These are phyloP conservation scores for Pilobolus umbonatus DNA, from an alignment of 192 early-diverging fungal genomes.

Conservation along the genomic window DNA sequence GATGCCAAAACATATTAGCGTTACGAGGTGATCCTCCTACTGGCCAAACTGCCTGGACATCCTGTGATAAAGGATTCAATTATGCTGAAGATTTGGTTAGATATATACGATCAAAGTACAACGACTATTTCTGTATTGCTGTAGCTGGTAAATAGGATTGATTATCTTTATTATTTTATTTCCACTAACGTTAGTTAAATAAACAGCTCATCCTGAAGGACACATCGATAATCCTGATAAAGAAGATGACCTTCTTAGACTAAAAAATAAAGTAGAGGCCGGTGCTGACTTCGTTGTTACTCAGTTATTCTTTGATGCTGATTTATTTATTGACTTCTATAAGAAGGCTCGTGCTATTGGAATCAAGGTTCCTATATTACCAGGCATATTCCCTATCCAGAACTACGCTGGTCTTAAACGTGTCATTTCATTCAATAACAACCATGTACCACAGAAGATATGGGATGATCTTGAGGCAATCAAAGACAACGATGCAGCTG, in stretches of 20 bases:
- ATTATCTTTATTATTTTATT: slow-evolving; percentile 10
- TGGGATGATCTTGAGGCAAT: slow-evolving; percentile 78
- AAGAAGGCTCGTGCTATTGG: slow-evolving; percentile 69
- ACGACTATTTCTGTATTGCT: slow-evolving; percentile 92
- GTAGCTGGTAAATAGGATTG: slow-evolving; percentile 84
- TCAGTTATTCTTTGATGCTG: slow-evolving; percentile 89
- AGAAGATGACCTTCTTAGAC: slow-evolving; percentile 68
- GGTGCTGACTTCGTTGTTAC: slow-evolving; percentile 96
- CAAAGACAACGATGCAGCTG: slow-evolving; percentile 92
- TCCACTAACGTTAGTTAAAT: not conserved
- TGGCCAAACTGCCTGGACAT: slow-evolving; percentile 73
- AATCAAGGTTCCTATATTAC: slow-evolving; percentile 73
- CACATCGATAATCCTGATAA: slow-evolving; percentile 76
- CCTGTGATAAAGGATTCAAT: slow-evolving; percentile 71
- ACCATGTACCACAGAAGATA: slow-evolving; percentile 74
- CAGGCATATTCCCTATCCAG: slow-evolving; percentile 95
- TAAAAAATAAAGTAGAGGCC: slow-evolving; percentile 85
- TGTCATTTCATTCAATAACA: slow-evolving; percentile 82
- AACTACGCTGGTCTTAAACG: slow-evolving; percentile 85
- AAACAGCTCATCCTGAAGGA: slow-evolving; percentile 84
- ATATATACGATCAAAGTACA: slow-evolving; percentile 83
- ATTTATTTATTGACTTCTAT: slow-evolving; percentile 76
- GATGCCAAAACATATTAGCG: slow-evolving; percentile 92
- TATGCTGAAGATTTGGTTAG: slow-evolving; percentile 85
- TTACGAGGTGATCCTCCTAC: slow-evolving; percentile 92